Evolutionary conservation across 2,329 filamentous ascomycete genomes (phyloP), one percentile per base, ranked within the genome.

Genomic region (Beauveria bassiana): DNA sequence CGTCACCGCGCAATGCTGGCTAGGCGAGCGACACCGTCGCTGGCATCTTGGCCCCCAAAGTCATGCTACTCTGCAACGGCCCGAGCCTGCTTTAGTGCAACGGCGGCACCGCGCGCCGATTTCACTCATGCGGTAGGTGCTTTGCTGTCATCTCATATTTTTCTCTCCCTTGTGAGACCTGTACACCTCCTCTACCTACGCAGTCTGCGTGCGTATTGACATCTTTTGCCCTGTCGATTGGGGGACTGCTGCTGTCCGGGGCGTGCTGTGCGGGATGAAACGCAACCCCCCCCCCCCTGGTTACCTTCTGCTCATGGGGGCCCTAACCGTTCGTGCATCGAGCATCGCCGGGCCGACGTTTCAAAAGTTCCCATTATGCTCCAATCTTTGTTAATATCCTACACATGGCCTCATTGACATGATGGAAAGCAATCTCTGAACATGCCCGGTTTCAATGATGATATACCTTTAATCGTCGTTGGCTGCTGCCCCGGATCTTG

Each of bases 81-180:
- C 26, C 34, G 58, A 18, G 63, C 63, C 5, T 52, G 45, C 18
- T 79, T 80, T 59, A 78, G 76, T 50, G 70, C 71, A 8, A 74
- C 73, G 8, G 43, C 71, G 5, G 61, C 68, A 6, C 62, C 61
- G 0, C 65, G 62, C 7, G 75, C 74, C 16, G 78, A 81, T 67
- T 81, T 80, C 57, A 78, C 78, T 1, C 78, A 80, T 65, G 73
- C 72, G n/a, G 75, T 78, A 71, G 69, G 76, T 69, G 8, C 3
- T 31, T 24, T 24, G 26, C 43, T 34, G 31, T 40, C 55, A 58
- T 58, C 55, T 31, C 45, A 49, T 28, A 12, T 45, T 46, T 46
- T 22, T 26, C 24, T 26, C 12, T 31, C 22, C n/a, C 18, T 55
- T 47, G 7, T 31, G 16, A 55, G 31, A 55, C 52, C 52, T 45